phyloP scores from a whole-genome alignment of 306 rosid species.

The Mucuna pruriens region DNA sequence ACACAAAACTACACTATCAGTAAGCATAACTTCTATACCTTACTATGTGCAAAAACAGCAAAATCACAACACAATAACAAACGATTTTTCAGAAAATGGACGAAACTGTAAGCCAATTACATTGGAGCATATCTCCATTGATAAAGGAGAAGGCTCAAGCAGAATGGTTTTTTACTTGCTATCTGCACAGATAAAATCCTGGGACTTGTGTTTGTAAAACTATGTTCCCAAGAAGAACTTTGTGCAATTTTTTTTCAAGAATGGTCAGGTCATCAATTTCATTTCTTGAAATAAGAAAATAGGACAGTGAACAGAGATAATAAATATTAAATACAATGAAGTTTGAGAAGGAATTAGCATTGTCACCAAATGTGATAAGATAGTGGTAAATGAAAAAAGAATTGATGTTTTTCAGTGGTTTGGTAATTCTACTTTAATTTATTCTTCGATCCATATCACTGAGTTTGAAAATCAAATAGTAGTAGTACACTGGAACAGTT shows the following conservation, averaged over 20 bases:
- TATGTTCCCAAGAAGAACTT: slow-evolving; percentile 69
- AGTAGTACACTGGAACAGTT: not conserved
- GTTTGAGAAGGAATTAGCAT: not conserved
- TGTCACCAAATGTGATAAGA: not conserved
- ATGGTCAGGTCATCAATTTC: too few relatives aligned
- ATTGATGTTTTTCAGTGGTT: not conserved
- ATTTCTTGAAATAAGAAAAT: not conserved
- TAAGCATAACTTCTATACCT: not conserved
- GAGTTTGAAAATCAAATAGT: not conserved
- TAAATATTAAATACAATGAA: not conserved
- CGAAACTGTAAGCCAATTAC: slow-evolving; percentile 67
- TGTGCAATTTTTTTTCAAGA: slow-evolving; percentile 40
- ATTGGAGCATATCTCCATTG: slow-evolving; percentile 81
- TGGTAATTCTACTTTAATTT: not conserved
- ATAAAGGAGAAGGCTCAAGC: slow-evolving; percentile 78
- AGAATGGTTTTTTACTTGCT: slow-evolving; percentile 65
- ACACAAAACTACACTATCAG: too few relatives aligned
- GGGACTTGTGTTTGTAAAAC: slow-evolving; percentile 43
- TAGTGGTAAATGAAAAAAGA: too few relatives aligned
- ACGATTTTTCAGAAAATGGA: not conserved
- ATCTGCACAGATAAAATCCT: slow-evolving; percentile 84
- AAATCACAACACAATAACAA: not conserved
- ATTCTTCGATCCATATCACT: not conserved
- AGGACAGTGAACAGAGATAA: not conserved
- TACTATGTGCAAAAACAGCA: not conserved